Percentiles rank a stretch among this genome's conserved stretches.
Evolutionary conservation across 1,139 yeast species (phyloP).

Genomic region (Protomyces pachydermus): DNA sequence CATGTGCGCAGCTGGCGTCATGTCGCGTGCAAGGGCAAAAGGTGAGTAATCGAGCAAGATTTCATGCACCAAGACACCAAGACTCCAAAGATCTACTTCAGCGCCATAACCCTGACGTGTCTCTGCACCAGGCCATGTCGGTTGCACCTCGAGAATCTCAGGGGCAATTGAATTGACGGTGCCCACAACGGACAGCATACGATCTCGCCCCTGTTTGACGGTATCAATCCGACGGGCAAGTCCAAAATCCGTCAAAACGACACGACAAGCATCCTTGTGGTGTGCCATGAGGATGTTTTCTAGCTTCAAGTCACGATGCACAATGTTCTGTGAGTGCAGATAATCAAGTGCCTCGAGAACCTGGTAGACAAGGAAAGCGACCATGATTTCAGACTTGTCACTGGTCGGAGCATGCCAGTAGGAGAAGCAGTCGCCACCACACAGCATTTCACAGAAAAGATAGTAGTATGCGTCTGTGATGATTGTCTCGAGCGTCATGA

Average conservation of each 20-base stretch:
- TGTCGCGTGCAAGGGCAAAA: slow-evolving; percentile 9
- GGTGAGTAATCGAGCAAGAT: slow-evolving; percentile 11
- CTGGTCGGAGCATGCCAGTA: slow-evolving; percentile 40
- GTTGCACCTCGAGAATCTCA: slow-evolving; percentile 10
- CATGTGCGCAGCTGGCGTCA: not conserved
- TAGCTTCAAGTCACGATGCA: slow-evolving; percentile 51
- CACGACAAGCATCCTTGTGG: slow-evolving; percentile 49
- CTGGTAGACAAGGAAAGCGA: slow-evolving; percentile 52
- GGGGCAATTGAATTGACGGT: slow-evolving; percentile 28
- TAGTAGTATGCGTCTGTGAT: slow-evolving; percentile 25
- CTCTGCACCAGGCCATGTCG: slow-evolving; percentile 30
- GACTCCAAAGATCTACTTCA: slow-evolving; percentile 55
- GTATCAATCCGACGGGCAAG: slow-evolving; percentile 58
- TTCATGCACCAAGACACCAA: slow-evolving; percentile 15
- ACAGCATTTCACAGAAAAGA: slow-evolving; percentile 28
- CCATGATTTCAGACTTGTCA: slow-evolving; percentile 41
- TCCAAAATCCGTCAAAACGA: slow-evolving; percentile 64
- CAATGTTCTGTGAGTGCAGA: slow-evolving; percentile 50
- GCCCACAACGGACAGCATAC: slow-evolving; percentile 6
- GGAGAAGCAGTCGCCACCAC: slow-evolving; percentile 65
- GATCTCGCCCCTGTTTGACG: slow-evolving; percentile 49
- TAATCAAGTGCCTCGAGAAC: slow-evolving; percentile 52
- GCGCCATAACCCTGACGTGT: slow-evolving; percentile 45
- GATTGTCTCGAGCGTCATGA: slow-evolving; percentile 32
- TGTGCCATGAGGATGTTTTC: slow-evolving; percentile 54